phyloP scores from a whole-genome alignment of 768 basidiomycete genomes.

The Lepiota brunneoincarnata region DNA sequence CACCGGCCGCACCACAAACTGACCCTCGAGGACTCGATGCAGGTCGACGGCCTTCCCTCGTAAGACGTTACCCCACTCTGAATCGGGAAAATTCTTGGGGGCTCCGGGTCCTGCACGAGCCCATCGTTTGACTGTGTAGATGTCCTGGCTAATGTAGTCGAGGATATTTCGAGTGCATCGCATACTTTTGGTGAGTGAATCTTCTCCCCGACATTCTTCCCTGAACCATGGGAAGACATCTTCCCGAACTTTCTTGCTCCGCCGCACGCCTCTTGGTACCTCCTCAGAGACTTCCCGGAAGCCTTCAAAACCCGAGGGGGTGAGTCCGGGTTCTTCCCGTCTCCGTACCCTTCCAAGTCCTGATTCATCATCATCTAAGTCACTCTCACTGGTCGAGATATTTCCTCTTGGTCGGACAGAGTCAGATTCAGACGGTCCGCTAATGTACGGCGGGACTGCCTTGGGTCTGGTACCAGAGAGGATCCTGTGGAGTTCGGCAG shows the following conservation, averaged over 20 bases:
- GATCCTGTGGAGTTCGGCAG: too few relatives aligned
- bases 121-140: constrained; percentile 5
- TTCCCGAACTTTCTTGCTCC: neutral
- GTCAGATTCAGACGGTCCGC: too few relatives aligned
- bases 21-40: constrained; percentile 21
- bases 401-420: too few relatives aligned
- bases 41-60: constrained; percentile 24
- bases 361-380: too few relatives aligned
- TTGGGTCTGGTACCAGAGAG: too few relatives aligned
- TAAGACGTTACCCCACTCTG: constrained; percentile 25
- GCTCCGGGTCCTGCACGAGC: neutral
- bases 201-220: neutral
- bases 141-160: neutral
- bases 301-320: too few relatives aligned
- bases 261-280: too few relatives aligned
- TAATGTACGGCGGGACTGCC: too few relatives aligned
- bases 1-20: constrained; percentile 13
- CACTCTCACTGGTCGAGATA: too few relatives aligned
- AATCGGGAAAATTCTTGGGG: constrained; percentile 16
- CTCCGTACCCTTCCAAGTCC: too few relatives aligned
- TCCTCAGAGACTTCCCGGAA: too few relatives aligned
- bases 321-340: too few relatives aligned
- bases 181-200: neutral
- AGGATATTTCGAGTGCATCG: neutral
- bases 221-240: neutral